phyloP scores from a whole-genome alignment of 306 rosid species.

The Amphicarpaea edgeworthii region DNA sequence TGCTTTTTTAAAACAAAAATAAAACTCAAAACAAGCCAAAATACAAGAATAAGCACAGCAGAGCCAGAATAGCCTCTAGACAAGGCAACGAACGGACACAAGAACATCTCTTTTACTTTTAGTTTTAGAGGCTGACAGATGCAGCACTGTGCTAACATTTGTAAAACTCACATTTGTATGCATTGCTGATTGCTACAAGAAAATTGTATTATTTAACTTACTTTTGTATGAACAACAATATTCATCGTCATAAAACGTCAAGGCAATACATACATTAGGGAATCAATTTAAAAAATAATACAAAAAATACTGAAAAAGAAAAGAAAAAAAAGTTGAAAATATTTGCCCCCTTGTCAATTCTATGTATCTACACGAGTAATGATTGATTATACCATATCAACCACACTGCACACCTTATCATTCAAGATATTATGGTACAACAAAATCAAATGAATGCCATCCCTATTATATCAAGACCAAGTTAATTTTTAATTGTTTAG shows the following conservation, averaged over 20 bases:
- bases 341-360: slow-evolving; percentile 28
- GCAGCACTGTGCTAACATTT: neutral
- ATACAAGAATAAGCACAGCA: too few relatives aligned
- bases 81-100: too few relatives aligned
- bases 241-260: neutral
- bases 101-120: too few relatives aligned
- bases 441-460: slow-evolving; percentile 51
- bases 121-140: neutral
- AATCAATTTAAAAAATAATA: slow-evolving; percentile 8
- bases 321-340: neutral
- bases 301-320: slow-evolving; percentile 14
- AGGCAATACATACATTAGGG: neutral
- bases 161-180: neutral
- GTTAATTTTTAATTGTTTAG: slow-evolving; percentile 45
- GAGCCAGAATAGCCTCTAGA: too few relatives aligned
- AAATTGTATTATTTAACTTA: too few relatives aligned
- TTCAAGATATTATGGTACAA: slow-evolving; percentile 58
- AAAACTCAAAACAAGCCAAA: too few relatives aligned
- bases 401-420: slow-evolving; percentile 52
- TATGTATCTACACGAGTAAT: slow-evolving; percentile 28
- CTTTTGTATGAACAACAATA: neutral
- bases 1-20: too few relatives aligned
- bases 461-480: slow-evolving; percentile 32
- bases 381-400: slow-evolving; percentile 37
- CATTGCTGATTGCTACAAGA: neutral